Evolutionary conservation across 2,329 filamentous ascomycete species (phyloP), one percentile per base, ranked within the genome.

Genomic region (Epichloe baconii): DNA sequence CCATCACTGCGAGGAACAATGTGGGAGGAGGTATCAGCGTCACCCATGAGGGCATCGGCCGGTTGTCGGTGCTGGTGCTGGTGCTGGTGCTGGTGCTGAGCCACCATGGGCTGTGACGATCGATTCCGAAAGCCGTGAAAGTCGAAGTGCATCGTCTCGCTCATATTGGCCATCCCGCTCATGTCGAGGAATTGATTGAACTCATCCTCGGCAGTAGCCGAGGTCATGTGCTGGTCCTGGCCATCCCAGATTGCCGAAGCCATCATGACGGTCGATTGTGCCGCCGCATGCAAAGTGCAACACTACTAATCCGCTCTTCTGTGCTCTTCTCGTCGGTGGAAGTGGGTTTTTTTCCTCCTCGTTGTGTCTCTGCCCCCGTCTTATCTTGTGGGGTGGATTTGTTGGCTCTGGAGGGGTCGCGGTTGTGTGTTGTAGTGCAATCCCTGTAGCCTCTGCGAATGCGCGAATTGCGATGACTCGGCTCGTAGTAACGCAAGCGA

Each of bases 131-230:
- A 82, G 53, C 75, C 70, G 40, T 74, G 70, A 55, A 82, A 83
- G 61, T 82, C 77, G 59, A 83, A 83, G 54, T 75, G 72, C 60
- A 83, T 70, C 49, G 69, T 67, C 51, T 80, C 77, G 54, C 65
- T 64, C 52, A 83, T 65, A 54, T 66, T 72, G 34, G 70, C 71
- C 69, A 82, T 78, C 58, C 66, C 68, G 52, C 72, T 75, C 70
- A 84, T 77, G 56, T 82, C 75, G 54, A 84, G 70, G 53, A 82
- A 83, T 57, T 83, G 79, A 56, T 80, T 74, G 61, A 83, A 82
- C 40, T 82, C 79, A 62, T 83, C 79, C 46, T 82, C 79, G 48
- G 70, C 62, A 19, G 48, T 21, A 5, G 71, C 58, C 11, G 71
- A 63, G 31, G 74, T 68, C 64, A 80, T 69, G 53, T 70, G 68